A percentile compares a stretch with the other conserved stretches of the same genome.
These are phyloP conservation scores for Cyphellophora europaea DNA, from an alignment of 2,329 filamentous ascomycete species.

Conservation along the genomic window DNA sequence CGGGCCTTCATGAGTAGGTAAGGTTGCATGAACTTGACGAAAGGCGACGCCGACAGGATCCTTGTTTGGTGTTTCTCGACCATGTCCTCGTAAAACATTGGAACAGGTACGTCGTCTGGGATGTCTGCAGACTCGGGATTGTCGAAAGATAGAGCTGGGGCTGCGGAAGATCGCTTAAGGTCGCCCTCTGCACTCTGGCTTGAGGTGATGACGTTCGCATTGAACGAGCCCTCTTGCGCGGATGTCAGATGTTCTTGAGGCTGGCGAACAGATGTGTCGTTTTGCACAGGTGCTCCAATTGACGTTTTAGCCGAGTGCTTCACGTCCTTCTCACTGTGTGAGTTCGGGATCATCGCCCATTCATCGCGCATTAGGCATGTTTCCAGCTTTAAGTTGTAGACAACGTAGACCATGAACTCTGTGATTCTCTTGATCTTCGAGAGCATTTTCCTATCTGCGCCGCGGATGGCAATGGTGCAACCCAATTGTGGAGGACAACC, in stretches of 20 bases:
- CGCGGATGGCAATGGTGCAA: constrained; percentile 86
- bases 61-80: constrained; percentile 89
- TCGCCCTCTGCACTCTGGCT: constrained; percentile 4
- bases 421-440: constrained; percentile 82
- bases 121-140: constrained; percentile 47
- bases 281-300: neutral
- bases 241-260: constrained; percentile 6
- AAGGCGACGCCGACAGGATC: constrained; percentile 87
- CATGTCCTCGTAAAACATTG: constrained; percentile 91
- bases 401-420: constrained; percentile 98
- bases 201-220: neutral
- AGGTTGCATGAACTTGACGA: constrained; percentile 89
- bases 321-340: constrained; percentile 4
- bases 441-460: constrained; percentile 62
- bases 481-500: constrained; percentile 83
- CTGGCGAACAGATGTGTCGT: constrained; percentile 3
- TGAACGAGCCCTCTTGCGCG: constrained; percentile 9
- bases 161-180: neutral
- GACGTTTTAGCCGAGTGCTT: neutral
- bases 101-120: constrained; percentile 71
- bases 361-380: constrained; percentile 91
- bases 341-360: constrained; percentile 66
- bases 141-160: constrained; percentile 17
- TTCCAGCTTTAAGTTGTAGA: constrained; percentile 94
- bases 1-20: constrained; percentile 87